phyloP scores from a whole-genome alignment of 345 rosid genomes.

The Schrenkiella parvula region DNA sequence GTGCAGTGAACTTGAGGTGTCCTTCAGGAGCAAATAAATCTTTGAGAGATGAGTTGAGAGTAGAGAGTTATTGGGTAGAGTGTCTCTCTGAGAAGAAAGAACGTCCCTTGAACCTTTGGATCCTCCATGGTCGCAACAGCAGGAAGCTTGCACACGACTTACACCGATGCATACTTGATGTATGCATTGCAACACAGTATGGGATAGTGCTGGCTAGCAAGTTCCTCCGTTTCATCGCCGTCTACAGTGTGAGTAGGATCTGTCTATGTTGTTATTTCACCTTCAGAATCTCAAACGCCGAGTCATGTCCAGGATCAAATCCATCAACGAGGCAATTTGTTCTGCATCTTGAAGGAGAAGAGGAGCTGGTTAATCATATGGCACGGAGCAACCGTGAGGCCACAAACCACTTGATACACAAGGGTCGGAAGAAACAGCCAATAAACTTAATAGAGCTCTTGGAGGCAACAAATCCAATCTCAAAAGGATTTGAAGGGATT shows the following conservation, averaged over 20 bases:
- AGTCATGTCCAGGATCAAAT: conserved; percentile 29
- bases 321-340: conserved; percentile 45
- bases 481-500: conserved; percentile 55
- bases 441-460: conserved; percentile 48
- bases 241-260: conserved; percentile 38
- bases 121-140: conserved; percentile 34
- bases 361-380: conserved; percentile 50
- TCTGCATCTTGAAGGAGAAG: conserved; percentile 84
- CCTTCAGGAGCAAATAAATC: conserved; percentile 35
- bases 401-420: conserved; percentile 50
- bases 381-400: conserved; percentile 56
- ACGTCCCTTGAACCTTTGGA: conserved; percentile 42
- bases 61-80: conserved; percentile 72
- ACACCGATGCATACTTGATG: conserved; percentile 35
- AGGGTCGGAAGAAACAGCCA: conserved; percentile 55
- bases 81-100: conserved; percentile 56
- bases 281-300: conserved; percentile 29
- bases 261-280: conserved; percentile 23
- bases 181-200: conserved; percentile 48
- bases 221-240: conserved; percentile 44
- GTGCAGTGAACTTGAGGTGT: conserved; percentile 58
- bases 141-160: conserved; percentile 45
- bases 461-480: conserved; percentile 36
- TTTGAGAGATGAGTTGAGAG: conserved; percentile 32
- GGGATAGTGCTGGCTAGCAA: conserved; percentile 69